These are phyloP conservation scores for Termitomyces sp. DNA, from an alignment of 768 basidiomycete genomes.

Conservation along the genomic window DNA sequence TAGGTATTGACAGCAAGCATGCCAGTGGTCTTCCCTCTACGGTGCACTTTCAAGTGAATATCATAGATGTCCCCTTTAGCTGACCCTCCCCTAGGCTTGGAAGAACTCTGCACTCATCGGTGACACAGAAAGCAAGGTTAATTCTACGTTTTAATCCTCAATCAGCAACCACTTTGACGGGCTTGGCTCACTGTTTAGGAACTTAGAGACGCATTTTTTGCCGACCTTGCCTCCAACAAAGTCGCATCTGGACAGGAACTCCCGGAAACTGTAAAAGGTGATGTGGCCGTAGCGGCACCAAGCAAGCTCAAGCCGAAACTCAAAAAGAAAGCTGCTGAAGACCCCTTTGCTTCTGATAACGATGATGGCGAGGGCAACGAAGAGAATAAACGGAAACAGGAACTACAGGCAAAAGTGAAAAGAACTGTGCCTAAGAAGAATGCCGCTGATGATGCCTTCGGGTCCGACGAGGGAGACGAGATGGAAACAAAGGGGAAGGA, in stretches of 20 bases:
- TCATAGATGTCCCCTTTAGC: not conserved
- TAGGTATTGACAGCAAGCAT: slow-evolving; percentile 74
- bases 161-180: not conserved
- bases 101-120: slow-evolving; percentile 54
- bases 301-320: slow-evolving; percentile 35
- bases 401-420: not conserved
- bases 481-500: slow-evolving; percentile 12
- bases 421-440: slow-evolving; percentile 46
- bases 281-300: slow-evolving; percentile 12
- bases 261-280: not conserved
- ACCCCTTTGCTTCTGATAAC: slow-evolving; percentile 56
- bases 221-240: slow-evolving; percentile 34
- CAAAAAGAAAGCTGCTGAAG: slow-evolving; percentile 44
- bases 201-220: slow-evolving; percentile 56
- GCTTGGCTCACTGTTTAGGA: slow-evolving; percentile 29
- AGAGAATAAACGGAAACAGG: slow-evolving; percentile 11
- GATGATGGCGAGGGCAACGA: slow-evolving; percentile 23
- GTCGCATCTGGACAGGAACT: slow-evolving; percentile 6
- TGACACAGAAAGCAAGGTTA: slow-evolving; percentile 59
- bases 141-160: not conserved
- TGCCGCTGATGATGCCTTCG: slow-evolving; percentile 30
- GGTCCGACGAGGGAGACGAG: slow-evolving; percentile 25
- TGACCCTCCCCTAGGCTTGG: slow-evolving; percentile 45
- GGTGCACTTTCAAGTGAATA: slow-evolving; percentile 24
- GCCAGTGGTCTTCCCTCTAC: slow-evolving; percentile 67